Evolutionary conservation across 2,329 filamentous ascomycete genomes (phyloP).

Genomic region (Colletotrichum lini): DNA sequence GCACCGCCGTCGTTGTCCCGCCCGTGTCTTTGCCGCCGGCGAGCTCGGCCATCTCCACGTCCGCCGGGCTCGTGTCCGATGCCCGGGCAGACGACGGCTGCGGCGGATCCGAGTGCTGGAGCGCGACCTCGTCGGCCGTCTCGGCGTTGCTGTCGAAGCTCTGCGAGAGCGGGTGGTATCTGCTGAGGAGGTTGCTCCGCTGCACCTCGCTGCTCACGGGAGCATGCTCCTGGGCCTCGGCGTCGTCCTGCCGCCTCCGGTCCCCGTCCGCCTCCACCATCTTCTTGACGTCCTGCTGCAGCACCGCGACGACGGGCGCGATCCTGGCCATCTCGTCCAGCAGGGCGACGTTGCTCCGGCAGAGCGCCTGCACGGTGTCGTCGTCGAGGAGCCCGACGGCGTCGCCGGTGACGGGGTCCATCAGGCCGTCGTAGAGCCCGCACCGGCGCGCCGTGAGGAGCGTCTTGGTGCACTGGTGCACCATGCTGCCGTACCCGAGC

Average conservation of each 20-base stretch:
- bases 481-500: constrained; percentile 27
- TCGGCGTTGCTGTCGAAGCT: no score
- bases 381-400: constrained; percentile 12
- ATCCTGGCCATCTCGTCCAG: constrained; percentile 36
- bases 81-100: no score
- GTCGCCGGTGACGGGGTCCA: constrained; percentile 13
- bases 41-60: no score
- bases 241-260: no score
- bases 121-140: neutral
- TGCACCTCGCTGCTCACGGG: no score
- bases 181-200: no score
- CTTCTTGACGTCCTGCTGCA: constrained; percentile 29
- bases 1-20: no score
- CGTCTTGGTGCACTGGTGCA: constrained; percentile 29
- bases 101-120: neutral
- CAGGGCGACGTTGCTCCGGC: constrained; percentile 21
- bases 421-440: neutral
- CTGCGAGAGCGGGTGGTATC: no score
- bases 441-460: constrained; percentile 17
- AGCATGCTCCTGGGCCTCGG: no score
- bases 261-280: constrained; percentile 10
- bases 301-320: constrained; percentile 20
- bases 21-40: no score
- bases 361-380: constrained; percentile 1
- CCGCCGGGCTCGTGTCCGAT: no score